A percentile compares a stretch with the other conserved stretches of the same genome.
phyloP scores from a whole-genome alignment of 78 protist species.

The Neovahlkampfia damariscottae region DNA sequence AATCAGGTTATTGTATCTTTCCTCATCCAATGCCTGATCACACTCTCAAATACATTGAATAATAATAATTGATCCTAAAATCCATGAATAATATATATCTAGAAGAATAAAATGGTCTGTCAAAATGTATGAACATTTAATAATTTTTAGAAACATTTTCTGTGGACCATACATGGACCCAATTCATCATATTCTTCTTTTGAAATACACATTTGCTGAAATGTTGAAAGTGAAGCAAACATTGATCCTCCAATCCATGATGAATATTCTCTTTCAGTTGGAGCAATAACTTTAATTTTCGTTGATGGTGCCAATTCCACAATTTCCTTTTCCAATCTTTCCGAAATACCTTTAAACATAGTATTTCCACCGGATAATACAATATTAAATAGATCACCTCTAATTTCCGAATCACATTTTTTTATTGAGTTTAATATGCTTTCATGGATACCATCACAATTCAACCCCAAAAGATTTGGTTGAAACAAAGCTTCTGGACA shows the following conservation, averaged over 20 bases:
- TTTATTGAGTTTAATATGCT: not conserved
- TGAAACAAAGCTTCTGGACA: not conserved
- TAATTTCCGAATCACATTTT: not conserved
- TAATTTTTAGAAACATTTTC: too few relatives aligned
- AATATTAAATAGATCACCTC: not conserved
- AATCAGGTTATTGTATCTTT: too few relatives aligned
- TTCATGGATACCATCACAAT: not conserved
- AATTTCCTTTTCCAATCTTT: constrained; percentile 4
- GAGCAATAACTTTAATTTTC: not conserved
- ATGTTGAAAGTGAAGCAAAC: not conserved
- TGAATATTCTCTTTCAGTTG: not conserved
- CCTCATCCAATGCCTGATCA: too few relatives aligned
- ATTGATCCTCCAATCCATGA: not conserved
- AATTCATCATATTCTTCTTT: not conserved
- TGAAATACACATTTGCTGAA: not conserved
- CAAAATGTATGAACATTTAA: too few relatives aligned
- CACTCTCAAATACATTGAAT: too few relatives aligned
- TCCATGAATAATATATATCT: too few relatives aligned
- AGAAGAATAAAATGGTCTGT: too few relatives aligned
- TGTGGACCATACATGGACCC: not conserved
- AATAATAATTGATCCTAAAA: too few relatives aligned
- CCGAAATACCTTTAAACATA: constrained; percentile 8
- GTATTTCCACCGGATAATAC: constrained; percentile 23
- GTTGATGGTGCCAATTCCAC: not conserved
- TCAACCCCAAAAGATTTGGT: not conserved